Evolutionary conservation across 106 monocot genomes (phyloP), one percentile per base, ranked within the genome.

Genomic region (Platanthera guangdongensis): DNA sequence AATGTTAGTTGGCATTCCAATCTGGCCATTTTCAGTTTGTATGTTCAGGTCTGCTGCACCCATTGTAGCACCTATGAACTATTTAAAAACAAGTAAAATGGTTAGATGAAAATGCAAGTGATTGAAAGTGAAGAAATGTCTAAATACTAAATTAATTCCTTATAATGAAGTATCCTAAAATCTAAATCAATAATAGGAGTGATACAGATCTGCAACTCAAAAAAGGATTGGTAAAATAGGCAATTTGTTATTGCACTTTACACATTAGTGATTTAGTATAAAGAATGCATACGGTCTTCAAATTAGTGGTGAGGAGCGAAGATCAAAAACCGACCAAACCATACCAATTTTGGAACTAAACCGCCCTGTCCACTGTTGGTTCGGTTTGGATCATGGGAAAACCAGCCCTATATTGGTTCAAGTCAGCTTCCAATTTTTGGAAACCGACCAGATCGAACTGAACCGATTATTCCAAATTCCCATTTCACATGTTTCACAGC

Each of bases 11-110:
- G 92, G 92, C 83, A 95, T 89, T 75, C 82, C 82, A 79, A 92
- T 60, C 68, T 81, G 80, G 21, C 95, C 92, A 72, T 88, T 86
- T 78, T 95, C 95, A 47, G 86, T 88, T 72, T 90, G 92, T 79
- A 95, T 86, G 71, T 78, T 92, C 57, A 90, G 47, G 74, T 87
- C 92, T 63, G 74, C 71, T 52, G 84, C 81, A 57, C 95, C 92
- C 81, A 92, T 87, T 49, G 81, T 80, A 74, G 95, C 95, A 25
- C 95, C 95, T 60, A 95, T 82, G 74, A 95, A 95, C 95, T 95
- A 84, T 50, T 54, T 77, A 83, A 8, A 80, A 76, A 71, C 68
- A 57, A 55, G 2, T 16, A n/a, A 68, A 47, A 70, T 70, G 1
- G 47, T 8, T 47, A 67, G 50, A 5, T 6, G 15, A 74, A 68